Percentiles rank a stretch among this genome's conserved stretches.
Evolutionary conservation across 495 filamentous ascomycete genomes (phyloP).

Genomic region (Podospora appendiculata): DNA sequence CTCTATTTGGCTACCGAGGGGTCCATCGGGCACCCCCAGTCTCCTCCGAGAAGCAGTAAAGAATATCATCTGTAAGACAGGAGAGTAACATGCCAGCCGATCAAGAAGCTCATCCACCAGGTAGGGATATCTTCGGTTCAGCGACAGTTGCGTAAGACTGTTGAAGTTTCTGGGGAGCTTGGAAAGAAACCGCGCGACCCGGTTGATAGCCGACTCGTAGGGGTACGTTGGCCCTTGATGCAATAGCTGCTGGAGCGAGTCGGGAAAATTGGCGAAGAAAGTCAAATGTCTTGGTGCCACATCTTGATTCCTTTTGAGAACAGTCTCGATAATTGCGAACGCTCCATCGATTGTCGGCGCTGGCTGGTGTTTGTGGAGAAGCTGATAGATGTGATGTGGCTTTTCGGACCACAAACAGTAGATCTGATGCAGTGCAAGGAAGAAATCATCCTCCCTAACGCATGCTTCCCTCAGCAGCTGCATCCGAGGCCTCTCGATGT

Average conservation of each 20-base stretch:
- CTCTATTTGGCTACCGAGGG: constrained; percentile 22
- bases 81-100: constrained; percentile 44
- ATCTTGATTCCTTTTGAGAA: constrained; percentile 33
- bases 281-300: constrained; percentile 27
- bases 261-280: constrained; percentile 50
- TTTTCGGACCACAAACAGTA: constrained; percentile 46
- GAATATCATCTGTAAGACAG: constrained; percentile 48
- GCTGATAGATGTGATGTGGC: constrained; percentile 1
- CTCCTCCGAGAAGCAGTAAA: constrained; percentile 47
- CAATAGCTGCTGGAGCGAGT: constrained; percentile 9
- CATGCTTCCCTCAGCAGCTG: constrained; percentile 52
- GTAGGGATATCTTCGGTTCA: constrained; percentile 41
- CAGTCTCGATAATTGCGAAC: constrained; percentile 28
- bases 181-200: constrained; percentile 28
- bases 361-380: background rate
- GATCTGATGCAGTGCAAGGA: constrained; percentile 60
- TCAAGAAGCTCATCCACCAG: constrained; percentile 51
- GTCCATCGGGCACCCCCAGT: constrained; percentile 24
- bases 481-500: constrained; percentile 45
- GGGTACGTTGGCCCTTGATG: background rate
- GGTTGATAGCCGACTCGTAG: constrained; percentile 7
- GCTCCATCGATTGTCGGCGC: constrained; percentile 17
- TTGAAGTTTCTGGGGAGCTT: constrained; percentile 22
- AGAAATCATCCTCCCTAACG: constrained; percentile 48
- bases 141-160: background rate